Base-by-base conservation (phyloP, 176 grass and related monocot genomes). In the Paspalum notatum region DNA sequence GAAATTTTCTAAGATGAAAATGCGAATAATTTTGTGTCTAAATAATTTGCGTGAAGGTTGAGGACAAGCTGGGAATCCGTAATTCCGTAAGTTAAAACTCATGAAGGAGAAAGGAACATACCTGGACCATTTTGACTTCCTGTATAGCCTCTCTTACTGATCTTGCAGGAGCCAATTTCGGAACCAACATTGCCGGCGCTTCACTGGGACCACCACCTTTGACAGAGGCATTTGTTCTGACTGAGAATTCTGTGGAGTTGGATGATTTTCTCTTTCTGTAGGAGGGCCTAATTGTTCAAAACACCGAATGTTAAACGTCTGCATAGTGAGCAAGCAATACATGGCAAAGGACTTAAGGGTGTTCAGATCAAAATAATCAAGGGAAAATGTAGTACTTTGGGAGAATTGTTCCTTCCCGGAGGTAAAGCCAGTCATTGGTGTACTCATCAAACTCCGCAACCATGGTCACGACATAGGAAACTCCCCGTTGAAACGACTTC, bases 391-490 rank as follows among this genome's bases (percentile, higher is more conserved):
- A 27, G 32, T 94, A 97, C 94, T 80, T 97, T 26, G 94, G 94
- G 64, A 97, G 91, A 78, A 97, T 10, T 25, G 94, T 90, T 44
- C 94, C 94, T 82, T 97, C 94, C 0, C 91, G 90, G 21, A 97
- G 87, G 86, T 97, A 94, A 51, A 97, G 91, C 94, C 94, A 97
- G 61, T 97, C 94, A 82, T 97, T 97, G 54, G 94, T 97, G 76
- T 94, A 97, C 58, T 97, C 94, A 60, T 97, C 94, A 80, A 97
- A 97, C 84, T 97, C 94, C 0, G 94, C 91, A 75, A 97, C 91
- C 89, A 97, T 90, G 42, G 94, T 85, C 14, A 97, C 83, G 15
- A 97, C 91, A 90, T 91, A 97, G 2, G 89, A 91, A 69, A 88
- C 85, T 61, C 94, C 94, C 77, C 85, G 82, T 16, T 15, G 83